Evolutionary conservation across 2,329 filamentous ascomycete genomes (phyloP), one percentile per base, ranked within the genome.

Genomic region (Xylaria sp.): DNA sequence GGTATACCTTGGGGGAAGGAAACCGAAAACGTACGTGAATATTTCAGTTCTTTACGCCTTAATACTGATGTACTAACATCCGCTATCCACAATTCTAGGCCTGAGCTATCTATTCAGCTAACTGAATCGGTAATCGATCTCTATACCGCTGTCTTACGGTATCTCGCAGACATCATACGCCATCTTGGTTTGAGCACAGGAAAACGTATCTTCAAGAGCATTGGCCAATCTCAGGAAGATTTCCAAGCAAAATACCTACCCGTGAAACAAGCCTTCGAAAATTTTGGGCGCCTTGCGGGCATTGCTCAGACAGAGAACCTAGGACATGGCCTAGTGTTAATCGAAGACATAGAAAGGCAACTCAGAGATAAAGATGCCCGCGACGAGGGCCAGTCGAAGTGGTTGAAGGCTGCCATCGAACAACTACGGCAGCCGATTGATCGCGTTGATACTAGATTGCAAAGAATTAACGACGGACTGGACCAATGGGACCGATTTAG

Each of bases 101-200:
- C 35, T 1, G 27, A 43, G 15, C 15, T 49, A 9, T 25, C 44
- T 6, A 9, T 1, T 27, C 54, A 33, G 11, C 15, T 49, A 4
- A 15, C 35, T 8, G 25, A 35, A 41, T 57, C 54, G 21, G 15
- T 49, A 13, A 33, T 49, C 17, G 41, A 21, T 11, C 54, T 57
- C 23, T 57, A 56, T 31, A 19, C 54, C 25, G 43, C 35, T 17
- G 41, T 41, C n/a, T 41, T 57, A 11, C 54, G 31, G 11, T 49
- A 49, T 23, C 37, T 57, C 4, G 54, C 37, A 35, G 35, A 57
- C 11, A 33, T 35, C 9, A 25, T 57, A 13, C 11, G 43, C 2
- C 49, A 49, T 49, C 19, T 49, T 29, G 10, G 4, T 6, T 13
- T 15, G 7, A 31, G 35, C 19, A 49, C 44, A 1, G 13, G 33